phyloP scores from a whole-genome alignment of 192 early-diverging fungal species.

The Coemansia sp. region DNA sequence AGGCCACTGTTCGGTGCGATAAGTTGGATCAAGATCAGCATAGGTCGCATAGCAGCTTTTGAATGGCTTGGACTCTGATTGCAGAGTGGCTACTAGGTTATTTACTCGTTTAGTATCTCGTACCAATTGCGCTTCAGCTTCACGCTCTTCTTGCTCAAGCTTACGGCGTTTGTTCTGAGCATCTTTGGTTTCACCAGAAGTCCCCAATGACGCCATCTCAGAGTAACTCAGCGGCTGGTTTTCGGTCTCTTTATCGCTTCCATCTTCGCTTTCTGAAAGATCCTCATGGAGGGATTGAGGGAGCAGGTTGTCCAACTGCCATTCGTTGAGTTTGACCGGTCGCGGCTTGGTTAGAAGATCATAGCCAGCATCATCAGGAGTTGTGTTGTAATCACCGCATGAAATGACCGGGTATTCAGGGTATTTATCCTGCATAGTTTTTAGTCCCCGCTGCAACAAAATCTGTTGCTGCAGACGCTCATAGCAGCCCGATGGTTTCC shows the following conservation, averaged over 20 bases:
- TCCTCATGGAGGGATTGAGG: constrained; percentile 14
- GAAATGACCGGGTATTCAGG: constrained; percentile 18
- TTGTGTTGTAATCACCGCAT: constrained; percentile 59
- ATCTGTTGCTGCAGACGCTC: constrained; percentile 52
- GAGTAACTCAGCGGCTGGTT: constrained; percentile 28
- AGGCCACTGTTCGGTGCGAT: constrained; percentile 44
- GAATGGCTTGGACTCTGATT: constrained; percentile 21
- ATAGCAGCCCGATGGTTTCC: constrained; percentile 41
- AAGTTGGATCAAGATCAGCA: constrained; percentile 37
- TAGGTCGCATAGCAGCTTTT: constrained; percentile 45
- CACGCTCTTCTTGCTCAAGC: constrained; percentile 30
- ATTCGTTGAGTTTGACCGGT: constrained; percentile 48
- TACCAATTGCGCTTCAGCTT: constrained; percentile 21
- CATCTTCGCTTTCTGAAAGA: not conserved
- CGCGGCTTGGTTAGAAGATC: constrained; percentile 54
- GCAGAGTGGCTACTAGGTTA: constrained; percentile 18
- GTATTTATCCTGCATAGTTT: constrained; percentile 26
- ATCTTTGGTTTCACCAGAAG: constrained; percentile 15
- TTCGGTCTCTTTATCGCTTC: constrained; percentile 1
- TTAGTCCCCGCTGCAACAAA: constrained; percentile 22
- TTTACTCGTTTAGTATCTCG: constrained; percentile 27
- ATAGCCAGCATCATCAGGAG: constrained; percentile 60
- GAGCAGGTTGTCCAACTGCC: constrained; percentile 49
- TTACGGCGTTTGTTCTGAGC: constrained; percentile 14
- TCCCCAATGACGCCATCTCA: constrained; percentile 15